Evolutionary conservation across 371 early-diverging fungal species (phyloP).

Genomic region (Saksenaea vasiformis): DNA sequence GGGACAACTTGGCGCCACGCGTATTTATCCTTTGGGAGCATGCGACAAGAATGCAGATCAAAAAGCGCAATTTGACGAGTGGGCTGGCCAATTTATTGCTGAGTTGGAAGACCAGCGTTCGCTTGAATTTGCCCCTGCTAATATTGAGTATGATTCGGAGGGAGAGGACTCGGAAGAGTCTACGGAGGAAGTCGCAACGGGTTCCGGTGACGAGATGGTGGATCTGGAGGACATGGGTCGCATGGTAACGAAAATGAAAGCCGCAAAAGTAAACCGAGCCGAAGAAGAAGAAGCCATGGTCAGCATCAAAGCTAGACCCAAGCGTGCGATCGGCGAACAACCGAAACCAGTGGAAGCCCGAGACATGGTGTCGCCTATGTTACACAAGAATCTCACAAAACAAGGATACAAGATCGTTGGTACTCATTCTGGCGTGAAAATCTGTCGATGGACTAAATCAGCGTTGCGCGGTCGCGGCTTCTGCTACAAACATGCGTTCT

Average conservation of each 20-base stretch:
- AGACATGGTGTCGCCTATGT: constrained; percentile 79
- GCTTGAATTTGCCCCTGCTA: constrained; percentile 43
- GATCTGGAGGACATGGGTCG: constrained; percentile 78
- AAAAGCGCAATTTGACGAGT: constrained; percentile 56
- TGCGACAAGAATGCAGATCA: constrained; percentile 72
- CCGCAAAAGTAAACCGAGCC: constrained; percentile 54
- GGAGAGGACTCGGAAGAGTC: constrained; percentile 51
- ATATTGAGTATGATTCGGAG: constrained; percentile 59
- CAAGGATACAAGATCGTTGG: constrained; percentile 84
- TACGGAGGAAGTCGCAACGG: constrained; percentile 29
- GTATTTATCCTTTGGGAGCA: constrained; percentile 66
- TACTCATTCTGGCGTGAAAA: constrained; percentile 79
- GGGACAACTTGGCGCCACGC: constrained; percentile 66
- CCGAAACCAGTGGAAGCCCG: constrained; percentile 37
- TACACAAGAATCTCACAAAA: constrained; percentile 74
- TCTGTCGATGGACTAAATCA: constrained; percentile 84
- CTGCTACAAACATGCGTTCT: constrained; percentile 81
- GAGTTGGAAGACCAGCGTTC: constrained; percentile 50
- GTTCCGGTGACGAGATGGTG: constrained; percentile 64
- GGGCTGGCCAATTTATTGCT: constrained; percentile 51
- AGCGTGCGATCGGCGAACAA: constrained; percentile 39
- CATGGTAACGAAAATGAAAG: constrained; percentile 62
- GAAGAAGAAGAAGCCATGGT: constrained; percentile 61
- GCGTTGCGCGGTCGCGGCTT: constrained; percentile 79
- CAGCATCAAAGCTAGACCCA: constrained; percentile 51